Percentiles rank a stretch among this genome's conserved stretches.
Conservation (phyloP, 345 rosid genomes). For the Fremontodendron californicum region DNA sequence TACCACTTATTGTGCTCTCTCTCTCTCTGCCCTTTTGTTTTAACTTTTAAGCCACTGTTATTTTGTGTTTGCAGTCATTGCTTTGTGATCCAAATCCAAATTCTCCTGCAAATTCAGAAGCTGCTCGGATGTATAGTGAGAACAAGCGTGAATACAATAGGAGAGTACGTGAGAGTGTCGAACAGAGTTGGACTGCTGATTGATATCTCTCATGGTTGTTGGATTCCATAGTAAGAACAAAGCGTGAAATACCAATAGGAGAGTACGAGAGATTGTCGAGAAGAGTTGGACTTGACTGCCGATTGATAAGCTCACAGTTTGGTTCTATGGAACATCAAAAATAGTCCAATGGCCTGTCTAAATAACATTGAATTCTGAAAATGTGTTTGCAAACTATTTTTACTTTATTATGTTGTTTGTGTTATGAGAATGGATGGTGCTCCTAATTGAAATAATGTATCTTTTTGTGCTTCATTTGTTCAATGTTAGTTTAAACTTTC, state of each 20-base stretch:
- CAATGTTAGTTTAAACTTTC: neutral
- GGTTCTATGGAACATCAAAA: conserved; percentile 16
- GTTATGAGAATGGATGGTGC: conserved; percentile 17
- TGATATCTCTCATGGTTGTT: conserved; percentile 14
- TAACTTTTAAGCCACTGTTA: neutral
- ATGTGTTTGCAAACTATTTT: conserved; percentile 15
- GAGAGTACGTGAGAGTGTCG: conserved; percentile 80
- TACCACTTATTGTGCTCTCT: neutral
- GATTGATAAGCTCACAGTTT: conserved; percentile 7
- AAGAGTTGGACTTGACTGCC: neutral
- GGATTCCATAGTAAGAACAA: neutral
- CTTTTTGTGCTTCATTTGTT: neutral
- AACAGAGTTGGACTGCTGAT: conserved; percentile 97
- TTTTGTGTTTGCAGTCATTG: conserved; percentile 53
- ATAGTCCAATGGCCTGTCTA: conserved; percentile 26
- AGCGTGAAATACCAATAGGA: conserved; percentile 11
- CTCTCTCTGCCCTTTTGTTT: neutral
- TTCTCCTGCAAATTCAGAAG: conserved; percentile 98
- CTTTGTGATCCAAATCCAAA: conserved; percentile 96
- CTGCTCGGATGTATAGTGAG: conserved; percentile 94
- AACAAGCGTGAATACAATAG: conserved; percentile 93
- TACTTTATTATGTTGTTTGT: conserved; percentile 16
- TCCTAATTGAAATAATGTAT: conserved; percentile 13
- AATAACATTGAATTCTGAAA: conserved; percentile 20
- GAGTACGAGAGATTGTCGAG: neutral